Evolutionary conservation across 2,329 filamentous ascomycete species (phyloP).

Genomic region (Colletotrichum sp.): DNA sequence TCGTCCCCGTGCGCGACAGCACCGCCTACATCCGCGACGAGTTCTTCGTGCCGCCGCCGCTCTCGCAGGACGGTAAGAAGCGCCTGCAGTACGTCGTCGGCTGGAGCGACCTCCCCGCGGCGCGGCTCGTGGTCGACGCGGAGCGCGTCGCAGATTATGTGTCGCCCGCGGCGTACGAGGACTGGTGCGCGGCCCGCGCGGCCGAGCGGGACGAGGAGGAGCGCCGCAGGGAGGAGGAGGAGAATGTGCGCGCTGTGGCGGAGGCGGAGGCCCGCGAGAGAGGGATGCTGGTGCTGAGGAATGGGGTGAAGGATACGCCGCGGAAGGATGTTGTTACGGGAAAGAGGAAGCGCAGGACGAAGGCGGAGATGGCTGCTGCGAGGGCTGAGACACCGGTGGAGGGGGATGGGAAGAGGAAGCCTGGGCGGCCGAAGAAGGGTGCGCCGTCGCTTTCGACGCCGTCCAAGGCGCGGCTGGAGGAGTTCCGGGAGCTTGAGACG

Average conservation of each 20-base stretch:
- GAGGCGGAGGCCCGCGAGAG: not conserved
- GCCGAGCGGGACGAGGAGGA: conserved; percentile 47
- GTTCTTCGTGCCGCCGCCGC: conserved; percentile 46
- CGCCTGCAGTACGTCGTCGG: conserved; percentile 60
- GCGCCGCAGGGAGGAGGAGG: conserved; percentile 28
- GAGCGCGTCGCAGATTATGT: conserved; percentile 62
- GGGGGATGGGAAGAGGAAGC: conserved; percentile 25
- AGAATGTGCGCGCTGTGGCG: conserved; percentile 13
- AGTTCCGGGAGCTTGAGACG: conserved; percentile 28
- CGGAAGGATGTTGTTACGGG: not conserved
- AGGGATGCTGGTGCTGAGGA: not conserved
- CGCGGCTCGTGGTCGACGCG: conserved; percentile 49
- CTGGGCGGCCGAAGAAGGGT: conserved; percentile 28
- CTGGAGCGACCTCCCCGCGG: conserved; percentile 57
- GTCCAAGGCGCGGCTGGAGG: conserved; percentile 32
- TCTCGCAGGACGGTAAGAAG: conserved; percentile 40
- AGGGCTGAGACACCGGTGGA: conserved; percentile 27
- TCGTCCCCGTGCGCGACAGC: conserved; percentile 54
- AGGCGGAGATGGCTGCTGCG: not conserved
- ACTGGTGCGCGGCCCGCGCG: conserved; percentile 56
- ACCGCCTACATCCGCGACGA: conserved; percentile 63
- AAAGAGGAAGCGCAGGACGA: not conserved
- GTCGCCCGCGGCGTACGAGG: conserved; percentile 58
- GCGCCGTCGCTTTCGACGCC: conserved; percentile 41
- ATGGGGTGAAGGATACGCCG: not conserved